Evolutionary conservation across 78 protist species (phyloP), one percentile per base, ranked within the genome.

Genomic region (Guillardia theta): DNA sequence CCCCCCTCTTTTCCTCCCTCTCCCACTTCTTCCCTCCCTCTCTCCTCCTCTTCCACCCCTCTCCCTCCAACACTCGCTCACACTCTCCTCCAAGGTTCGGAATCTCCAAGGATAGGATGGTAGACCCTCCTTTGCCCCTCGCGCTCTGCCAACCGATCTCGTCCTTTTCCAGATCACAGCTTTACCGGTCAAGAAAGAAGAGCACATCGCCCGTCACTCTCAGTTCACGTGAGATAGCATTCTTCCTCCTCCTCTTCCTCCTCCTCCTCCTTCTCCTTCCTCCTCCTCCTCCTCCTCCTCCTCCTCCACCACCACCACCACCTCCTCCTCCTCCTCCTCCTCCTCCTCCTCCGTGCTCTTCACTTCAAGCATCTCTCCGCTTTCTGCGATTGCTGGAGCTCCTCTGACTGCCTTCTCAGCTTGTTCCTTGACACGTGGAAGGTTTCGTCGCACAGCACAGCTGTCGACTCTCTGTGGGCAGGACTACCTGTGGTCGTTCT

Each of bases 381-480:
- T n/a, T n/a, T n/a, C n/a, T n/a, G n/a, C n/a, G n/a, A n/a, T n/a
- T n/a, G n/a, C n/a, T 27, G 70, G 70, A 58, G 27, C 70, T 58
- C 27, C 27, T 58, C 70, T 24, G 27, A 30, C 70, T 58, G n/a
- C 2, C 21, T 27, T 30, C 27, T 58, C 70, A 58, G 39, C 10
- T 43, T 70, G n/a, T 70, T 70, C 41, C 41, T 70, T 3, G 83
- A 70, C 41, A 22, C 36, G 46, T 70, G 9, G 36, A 70, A 70
- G 83, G 83, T 70, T 12, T 4, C 83, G n/a, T 70, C 83, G 45
- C 83, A 70, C 83, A 22, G 36, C 83, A 88, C 93, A 6, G 93
- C 53, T 27, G 93, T 48, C 27, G 93, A 88, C 64, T 19, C 93
- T 8, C 62, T 88, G n/a, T 88, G 93, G 93, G 93, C 93, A 1